Evolutionary conservation across 495 filamentous ascomycete species (phyloP).

Genomic region (Filosporella fistucella): DNA sequence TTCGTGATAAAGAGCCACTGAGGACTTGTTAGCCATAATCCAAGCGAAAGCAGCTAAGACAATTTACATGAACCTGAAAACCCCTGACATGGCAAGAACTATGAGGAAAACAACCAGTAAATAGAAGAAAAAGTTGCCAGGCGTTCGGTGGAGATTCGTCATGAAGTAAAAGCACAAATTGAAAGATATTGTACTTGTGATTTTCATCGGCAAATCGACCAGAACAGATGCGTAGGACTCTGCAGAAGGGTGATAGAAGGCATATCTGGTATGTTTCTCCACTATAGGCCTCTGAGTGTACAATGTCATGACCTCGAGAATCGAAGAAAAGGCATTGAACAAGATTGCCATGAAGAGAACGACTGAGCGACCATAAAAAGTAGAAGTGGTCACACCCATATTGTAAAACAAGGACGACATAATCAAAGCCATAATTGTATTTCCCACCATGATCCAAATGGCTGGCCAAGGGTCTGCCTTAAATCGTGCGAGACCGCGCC

Average conservation of each 20-base stretch:
- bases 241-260: slow-evolving; percentile 77
- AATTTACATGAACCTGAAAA: slow-evolving; percentile 61
- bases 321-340: slow-evolving; percentile 72
- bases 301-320: slow-evolving; percentile 67
- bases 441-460: slow-evolving; percentile 62
- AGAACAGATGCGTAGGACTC: slow-evolving; percentile 70
- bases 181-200: slow-evolving; percentile 66
- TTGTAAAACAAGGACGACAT: slow-evolving; percentile 39
- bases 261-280: slow-evolving; percentile 76
- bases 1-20: slow-evolving; percentile 57
- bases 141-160: slow-evolving; percentile 56
- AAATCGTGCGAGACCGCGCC: slow-evolving; percentile 68
- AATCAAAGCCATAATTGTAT: slow-evolving; percentile 44
- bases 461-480: slow-evolving; percentile 66
- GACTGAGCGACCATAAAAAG: slow-evolving; percentile 34
- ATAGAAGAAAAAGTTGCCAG: slow-evolving; percentile 78
- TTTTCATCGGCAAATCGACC: slow-evolving; percentile 66
- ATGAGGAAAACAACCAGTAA: slow-evolving; percentile 48
- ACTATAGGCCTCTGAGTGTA: slow-evolving; percentile 68
- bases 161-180: slow-evolving; percentile 75
- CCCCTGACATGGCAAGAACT: slow-evolving; percentile 64
- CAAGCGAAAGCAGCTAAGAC: slow-evolving; percentile 62
- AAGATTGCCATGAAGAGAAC: slow-evolving; percentile 66
- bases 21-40: slow-evolving; percentile 35
- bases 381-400: slow-evolving; percentile 49